phyloP scores from a whole-genome alignment of 2,329 filamentous ascomycete species.

The Erysiphe pulchra region DNA sequence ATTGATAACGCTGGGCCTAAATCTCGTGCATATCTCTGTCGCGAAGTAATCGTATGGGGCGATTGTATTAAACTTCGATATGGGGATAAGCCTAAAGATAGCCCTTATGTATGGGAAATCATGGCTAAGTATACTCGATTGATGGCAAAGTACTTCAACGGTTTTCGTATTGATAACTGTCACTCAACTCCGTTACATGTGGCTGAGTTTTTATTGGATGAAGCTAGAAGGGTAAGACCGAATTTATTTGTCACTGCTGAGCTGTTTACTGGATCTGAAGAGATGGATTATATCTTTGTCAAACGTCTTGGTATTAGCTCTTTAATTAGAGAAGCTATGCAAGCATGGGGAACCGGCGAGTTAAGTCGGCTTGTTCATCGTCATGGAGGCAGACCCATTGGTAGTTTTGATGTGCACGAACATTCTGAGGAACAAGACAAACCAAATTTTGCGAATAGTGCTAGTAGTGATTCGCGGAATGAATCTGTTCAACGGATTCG shows the following conservation, averaged over 20 bases:
- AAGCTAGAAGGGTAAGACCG: constrained; percentile 68
- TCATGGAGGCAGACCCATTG: constrained; percentile 81
- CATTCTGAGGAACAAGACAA: constrained; percentile 34
- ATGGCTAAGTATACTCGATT: constrained; percentile 84
- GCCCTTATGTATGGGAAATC: constrained; percentile 80
- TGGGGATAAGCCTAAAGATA: constrained; percentile 55
- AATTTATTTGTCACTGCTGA: constrained; percentile 85
- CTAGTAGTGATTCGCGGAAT: constrained; percentile 11
- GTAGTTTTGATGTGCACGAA: constrained; percentile 89
- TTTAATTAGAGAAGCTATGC: constrained; percentile 92
- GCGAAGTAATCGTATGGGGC: constrained; percentile 94
- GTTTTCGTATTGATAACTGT: constrained; percentile 92
- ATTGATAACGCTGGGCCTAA: constrained; percentile 77
- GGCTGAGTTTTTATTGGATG: constrained; percentile 80
- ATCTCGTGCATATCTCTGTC: constrained; percentile 77
- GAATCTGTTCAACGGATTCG: constrained; percentile 52
- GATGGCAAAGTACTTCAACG: constrained; percentile 84
- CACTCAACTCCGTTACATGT: constrained; percentile 90
- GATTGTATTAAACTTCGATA: constrained; percentile 96
- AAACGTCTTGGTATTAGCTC: constrained; percentile 77
- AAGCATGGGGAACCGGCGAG: constrained; percentile 86
- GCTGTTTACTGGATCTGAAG: constrained; percentile 83
- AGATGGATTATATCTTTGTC: constrained; percentile 89
- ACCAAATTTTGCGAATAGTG: constrained; percentile 9
- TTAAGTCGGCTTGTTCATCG: constrained; percentile 79